phyloP scores from a whole-genome alignment of 257 asterid species.

The Nicotiana knightiana region DNA sequence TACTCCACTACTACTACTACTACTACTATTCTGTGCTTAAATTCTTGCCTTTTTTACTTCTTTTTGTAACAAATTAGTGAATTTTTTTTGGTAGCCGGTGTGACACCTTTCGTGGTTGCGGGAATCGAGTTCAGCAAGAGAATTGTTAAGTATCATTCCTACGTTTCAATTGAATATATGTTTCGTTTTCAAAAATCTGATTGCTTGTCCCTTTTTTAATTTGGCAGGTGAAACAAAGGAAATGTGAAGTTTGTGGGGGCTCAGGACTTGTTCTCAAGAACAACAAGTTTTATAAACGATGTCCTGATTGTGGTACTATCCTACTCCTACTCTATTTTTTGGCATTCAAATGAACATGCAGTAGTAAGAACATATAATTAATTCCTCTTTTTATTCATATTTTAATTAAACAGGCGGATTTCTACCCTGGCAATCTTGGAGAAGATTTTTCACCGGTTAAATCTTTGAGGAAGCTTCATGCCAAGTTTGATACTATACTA shows the following conservation, averaged over 20 bases:
- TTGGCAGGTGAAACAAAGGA: slow-evolving; percentile 63
- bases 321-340: neutral
- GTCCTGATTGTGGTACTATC: slow-evolving; percentile 70
- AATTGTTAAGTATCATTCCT: slow-evolving; percentile 32
- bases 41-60: neutral
- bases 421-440: slow-evolving; percentile 97
- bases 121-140: slow-evolving; percentile 90
- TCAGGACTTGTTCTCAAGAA: slow-evolving; percentile 77
- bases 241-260: slow-evolving; percentile 67
- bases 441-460: slow-evolving; percentile 80
- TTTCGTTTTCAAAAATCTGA: neutral
- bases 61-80: neutral
- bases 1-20: neutral
- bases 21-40: neutral
- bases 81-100: slow-evolving; percentile 62
- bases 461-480: neutral
- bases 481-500: neutral
- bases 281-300: slow-evolving; percentile 56
- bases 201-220: neutral
- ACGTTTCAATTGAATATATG: neutral
- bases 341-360: neutral
- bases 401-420: slow-evolving; percentile 56
- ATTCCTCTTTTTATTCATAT: neutral
- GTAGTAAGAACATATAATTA: too few relatives aligned
- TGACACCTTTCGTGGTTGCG: slow-evolving; percentile 79